Evolutionary conservation across 2,329 filamentous ascomycete species (phyloP).

Genomic region (Calonectria multiphialidica): DNA sequence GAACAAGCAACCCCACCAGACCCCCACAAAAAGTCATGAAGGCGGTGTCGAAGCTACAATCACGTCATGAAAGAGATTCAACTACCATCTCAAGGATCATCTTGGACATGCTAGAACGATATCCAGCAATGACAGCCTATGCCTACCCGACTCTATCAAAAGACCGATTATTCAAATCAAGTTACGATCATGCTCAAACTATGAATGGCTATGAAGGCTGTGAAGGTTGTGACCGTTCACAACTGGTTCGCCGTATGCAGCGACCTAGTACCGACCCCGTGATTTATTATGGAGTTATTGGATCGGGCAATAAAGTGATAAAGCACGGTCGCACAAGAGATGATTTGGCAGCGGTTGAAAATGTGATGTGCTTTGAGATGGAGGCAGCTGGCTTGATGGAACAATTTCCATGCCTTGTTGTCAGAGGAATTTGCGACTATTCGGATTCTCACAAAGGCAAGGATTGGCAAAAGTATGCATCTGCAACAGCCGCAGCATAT

Average conservation of each 20-base stretch:
- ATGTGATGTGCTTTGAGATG: background rate
- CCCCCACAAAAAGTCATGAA: background rate
- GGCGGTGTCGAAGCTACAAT: background rate
- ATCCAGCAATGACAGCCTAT: background rate
- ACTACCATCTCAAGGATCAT: background rate
- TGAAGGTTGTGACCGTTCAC: background rate
- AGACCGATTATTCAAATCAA: background rate
- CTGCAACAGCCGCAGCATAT: background rate
- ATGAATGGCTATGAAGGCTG: background rate
- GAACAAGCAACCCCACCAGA: background rate
- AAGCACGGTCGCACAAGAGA: background rate
- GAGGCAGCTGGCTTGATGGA: background rate
- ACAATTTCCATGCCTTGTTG: background rate
- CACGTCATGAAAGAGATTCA: background rate
- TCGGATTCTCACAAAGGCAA: background rate
- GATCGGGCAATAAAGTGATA: background rate
- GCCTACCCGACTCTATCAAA: background rate
- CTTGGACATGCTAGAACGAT: background rate
- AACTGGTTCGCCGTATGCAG: background rate
- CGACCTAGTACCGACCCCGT: background rate
- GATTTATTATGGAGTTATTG: background rate
- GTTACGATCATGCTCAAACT: background rate
- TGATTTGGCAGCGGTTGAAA: background rate
- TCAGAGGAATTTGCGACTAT: background rate
- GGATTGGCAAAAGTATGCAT: background rate